These are phyloP conservation scores for Paramyrothecium roridum DNA, from an alignment of 2,329 filamentous ascomycete species.

Conservation along the genomic window DNA sequence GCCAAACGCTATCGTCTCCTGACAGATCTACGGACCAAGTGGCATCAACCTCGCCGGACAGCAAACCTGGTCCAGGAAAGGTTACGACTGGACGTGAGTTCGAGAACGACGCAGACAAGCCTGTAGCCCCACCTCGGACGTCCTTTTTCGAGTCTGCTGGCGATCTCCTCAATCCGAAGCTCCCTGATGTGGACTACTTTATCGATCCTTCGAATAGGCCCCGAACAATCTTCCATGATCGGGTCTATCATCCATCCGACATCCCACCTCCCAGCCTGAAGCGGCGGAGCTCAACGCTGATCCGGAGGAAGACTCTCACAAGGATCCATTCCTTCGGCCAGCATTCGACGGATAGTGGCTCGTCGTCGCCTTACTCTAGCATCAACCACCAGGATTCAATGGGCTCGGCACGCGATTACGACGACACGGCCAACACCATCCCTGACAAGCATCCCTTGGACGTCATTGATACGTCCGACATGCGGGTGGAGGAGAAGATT, in stretches of 20 bases:
- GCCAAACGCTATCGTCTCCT: slow-evolving; percentile 55
- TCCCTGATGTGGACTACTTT: slow-evolving; percentile 78
- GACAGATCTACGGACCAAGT: slow-evolving; percentile 2
- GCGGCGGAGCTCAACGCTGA: slow-evolving; percentile 39
- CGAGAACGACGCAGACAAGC: slow-evolving; percentile 36
- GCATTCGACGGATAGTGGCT: slow-evolving; percentile 19
- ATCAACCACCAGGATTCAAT: slow-evolving; percentile 39
- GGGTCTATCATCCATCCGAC: slow-evolving; percentile 89
- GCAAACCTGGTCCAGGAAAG: slow-evolving; percentile 10
- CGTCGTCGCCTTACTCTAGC: slow-evolving; percentile 29
- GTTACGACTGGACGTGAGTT: slow-evolving; percentile 51
- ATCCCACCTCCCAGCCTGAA: slow-evolving; percentile 79
- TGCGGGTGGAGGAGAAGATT: slow-evolving; percentile 97
- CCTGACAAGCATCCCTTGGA: slow-evolving; percentile 36
- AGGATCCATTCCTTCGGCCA: slow-evolving; percentile 17
- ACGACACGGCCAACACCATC: slow-evolving; percentile 46
- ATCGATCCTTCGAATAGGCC: slow-evolving; percentile 78
- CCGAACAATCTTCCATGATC: slow-evolving; percentile 93
- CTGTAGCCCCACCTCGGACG: slow-evolving; percentile 78
- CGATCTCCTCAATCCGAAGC: slow-evolving; percentile 84
- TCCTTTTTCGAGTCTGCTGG: slow-evolving; percentile 94
- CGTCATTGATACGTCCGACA: slow-evolving; percentile 57
- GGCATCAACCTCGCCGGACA: slow-evolving; percentile 12
- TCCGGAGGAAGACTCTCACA: slow-evolving; percentile 25
- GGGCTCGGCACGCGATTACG: slow-evolving; percentile 46